Evolutionary conservation across 805 yeast species (phyloP), one percentile per base, ranked within the genome.

Genomic region (Nakazawaea sp.): DNA sequence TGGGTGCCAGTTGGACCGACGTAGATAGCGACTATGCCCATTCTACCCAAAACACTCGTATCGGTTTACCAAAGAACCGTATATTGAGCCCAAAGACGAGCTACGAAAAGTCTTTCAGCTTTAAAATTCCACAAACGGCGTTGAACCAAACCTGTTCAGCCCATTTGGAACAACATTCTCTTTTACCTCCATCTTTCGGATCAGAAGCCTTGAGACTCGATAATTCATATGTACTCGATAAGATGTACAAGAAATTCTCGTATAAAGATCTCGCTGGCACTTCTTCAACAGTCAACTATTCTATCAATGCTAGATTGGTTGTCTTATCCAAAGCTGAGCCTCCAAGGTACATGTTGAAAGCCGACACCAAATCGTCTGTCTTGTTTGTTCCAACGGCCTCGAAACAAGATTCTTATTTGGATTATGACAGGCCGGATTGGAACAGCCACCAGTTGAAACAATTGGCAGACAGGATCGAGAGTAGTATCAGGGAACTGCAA

Each of bases 61-160:
- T 20, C 11, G 82, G 81, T 0, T 51, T 77, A 15, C 72, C 71
- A 7, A 56, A 66, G 43, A 66, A 64, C 37, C 52, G 82, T 45
- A 54, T 70, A 1, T 53, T 77, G 26, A 61, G 62, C 38, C 78
- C 81, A 2, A 52, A 64, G 20, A 56, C 59, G 8, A 68, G 62
- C 44, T 75, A 77, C 46, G 75, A 75, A 48, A 77, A 77, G 49
- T 73, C 66, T 44, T 73, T 77, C 52, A 69, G 72, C 29, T 77
- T 77, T 53, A 74, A 67, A 50, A 64, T 77, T 35, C 84, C 84
- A 1, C 57, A 64, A 27, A 68, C 67, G 44, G 50, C 74, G 19
- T 53, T 77, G 28, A 82, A 76, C 47, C 29, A 27, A 18, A 18
- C 24, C 31, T 15, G 7, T 15, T 10, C 17, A 9, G 18, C 11